These are phyloP conservation scores for Draba incana DNA, from an alignment of 345 rosid species.

Conservation along the genomic window DNA sequence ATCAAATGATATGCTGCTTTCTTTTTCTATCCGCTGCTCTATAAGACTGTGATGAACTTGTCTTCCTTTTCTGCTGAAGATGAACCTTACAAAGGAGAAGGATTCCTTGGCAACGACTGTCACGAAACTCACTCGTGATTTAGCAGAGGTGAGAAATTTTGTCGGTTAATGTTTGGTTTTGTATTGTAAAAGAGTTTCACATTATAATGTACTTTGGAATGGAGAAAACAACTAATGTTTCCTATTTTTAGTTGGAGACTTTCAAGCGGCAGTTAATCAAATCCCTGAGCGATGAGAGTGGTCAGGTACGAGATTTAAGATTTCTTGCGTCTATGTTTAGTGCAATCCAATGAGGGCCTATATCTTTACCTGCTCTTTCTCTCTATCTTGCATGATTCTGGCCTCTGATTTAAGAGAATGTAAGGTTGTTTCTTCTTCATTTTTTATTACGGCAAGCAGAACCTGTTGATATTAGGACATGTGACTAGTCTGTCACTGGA, in stretches of 20 bases:
- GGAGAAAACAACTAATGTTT: constrained; percentile 4
- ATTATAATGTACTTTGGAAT: background rate
- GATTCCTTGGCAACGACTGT: constrained; percentile 71
- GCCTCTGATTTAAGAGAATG: constrained; percentile 14
- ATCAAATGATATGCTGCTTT: background rate
- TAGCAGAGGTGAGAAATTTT: constrained; percentile 63
- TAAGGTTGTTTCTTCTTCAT: constrained; percentile 13
- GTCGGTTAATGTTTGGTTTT: background rate
- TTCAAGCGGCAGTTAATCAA: constrained; percentile 95
- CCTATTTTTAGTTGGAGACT: constrained; percentile 63
- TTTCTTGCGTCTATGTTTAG: no score
- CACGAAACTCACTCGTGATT: constrained; percentile 79
- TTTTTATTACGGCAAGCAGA: constrained; percentile 54
- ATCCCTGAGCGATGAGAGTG: constrained; percentile 79
- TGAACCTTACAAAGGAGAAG: constrained; percentile 65
- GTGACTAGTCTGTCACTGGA: constrained; percentile 64
- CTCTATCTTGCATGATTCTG: constrained; percentile 9
- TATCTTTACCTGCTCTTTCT: constrained; percentile 1
- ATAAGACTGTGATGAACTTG: background rate
- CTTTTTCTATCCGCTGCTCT: constrained; percentile 20
- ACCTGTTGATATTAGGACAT: constrained; percentile 75
- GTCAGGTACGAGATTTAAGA: constrained; percentile 53
- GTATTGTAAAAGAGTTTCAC: background rate
- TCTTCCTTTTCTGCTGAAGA: constrained; percentile 44
- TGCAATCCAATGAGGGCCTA: no score